Percentiles rank a stretch among this genome's conserved stretches.
Conservation (phyloP, 169 alveolate genomes). For the Hepatocystis sp. region DNA sequence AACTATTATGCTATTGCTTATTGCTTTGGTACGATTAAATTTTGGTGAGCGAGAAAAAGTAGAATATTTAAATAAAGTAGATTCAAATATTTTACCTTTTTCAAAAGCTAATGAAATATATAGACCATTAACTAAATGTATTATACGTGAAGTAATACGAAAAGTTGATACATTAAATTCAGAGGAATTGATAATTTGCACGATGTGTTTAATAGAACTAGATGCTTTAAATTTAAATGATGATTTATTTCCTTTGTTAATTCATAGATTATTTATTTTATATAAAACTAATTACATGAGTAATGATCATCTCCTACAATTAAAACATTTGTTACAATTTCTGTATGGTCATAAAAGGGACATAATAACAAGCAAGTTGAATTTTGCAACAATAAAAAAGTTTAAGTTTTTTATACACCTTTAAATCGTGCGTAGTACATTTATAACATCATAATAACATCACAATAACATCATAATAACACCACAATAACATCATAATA, state of each 20-base stretch:
- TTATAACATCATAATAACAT: no score
- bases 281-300: constrained; percentile 45
- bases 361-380: constrained; percentile 8
- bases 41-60: constrained; percentile 84
- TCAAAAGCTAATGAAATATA: constrained; percentile 75
- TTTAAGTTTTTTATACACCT: no score
- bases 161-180: constrained; percentile 83
- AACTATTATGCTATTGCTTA: constrained; percentile 81
- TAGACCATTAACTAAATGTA: constrained; percentile 82
- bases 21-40: constrained; percentile 83
- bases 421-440: no score
- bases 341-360: constrained; percentile 9
- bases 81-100: constrained; percentile 80
- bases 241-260: constrained; percentile 61
- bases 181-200: constrained; percentile 82
- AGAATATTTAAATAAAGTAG: constrained; percentile 64
- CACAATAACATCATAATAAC: no score
- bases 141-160: constrained; percentile 83
- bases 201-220: constrained; percentile 60
- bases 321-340: constrained; percentile 23
- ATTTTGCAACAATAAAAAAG: constrained; percentile 20
- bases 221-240: constrained; percentile 51
- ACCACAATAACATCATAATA: no score
- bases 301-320: constrained; percentile 40
- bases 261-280: constrained; percentile 48